Conservation (phyloP, 2,329 filamentous ascomycete species). For the Zalaria obscura region DNA sequence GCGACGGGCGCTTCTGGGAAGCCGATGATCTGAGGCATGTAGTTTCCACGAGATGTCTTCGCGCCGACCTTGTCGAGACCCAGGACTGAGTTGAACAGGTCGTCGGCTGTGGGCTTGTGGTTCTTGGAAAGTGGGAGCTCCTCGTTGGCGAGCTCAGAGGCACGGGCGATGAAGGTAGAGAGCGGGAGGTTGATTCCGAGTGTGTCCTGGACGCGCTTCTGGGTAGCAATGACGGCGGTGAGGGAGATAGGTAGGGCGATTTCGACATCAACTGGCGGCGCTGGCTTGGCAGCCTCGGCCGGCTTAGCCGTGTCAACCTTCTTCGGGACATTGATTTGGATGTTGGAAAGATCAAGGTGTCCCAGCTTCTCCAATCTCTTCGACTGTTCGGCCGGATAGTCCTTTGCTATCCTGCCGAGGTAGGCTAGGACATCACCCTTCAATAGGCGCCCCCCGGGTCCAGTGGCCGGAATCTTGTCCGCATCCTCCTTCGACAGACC, state of each 20-base stretch:
- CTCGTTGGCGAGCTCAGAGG: constrained; percentile 77
- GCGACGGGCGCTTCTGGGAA: constrained; percentile 30
- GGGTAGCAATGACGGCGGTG: constrained; percentile 61
- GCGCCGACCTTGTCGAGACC: constrained; percentile 43
- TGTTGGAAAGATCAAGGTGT: constrained; percentile 88
- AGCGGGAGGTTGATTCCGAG: constrained; percentile 72
- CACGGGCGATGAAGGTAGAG: constrained; percentile 74
- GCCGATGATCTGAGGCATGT: constrained; percentile 54
- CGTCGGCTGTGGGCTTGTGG: constrained; percentile 55
- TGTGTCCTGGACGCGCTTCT: constrained; percentile 63
- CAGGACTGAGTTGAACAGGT: constrained; percentile 81
- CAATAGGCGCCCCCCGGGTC: constrained; percentile 73
- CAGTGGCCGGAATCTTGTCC: constrained; percentile 71
- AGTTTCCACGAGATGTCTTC: constrained; percentile 45
- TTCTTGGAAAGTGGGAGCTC: constrained; percentile 56
- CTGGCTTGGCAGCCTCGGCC: constrained; percentile 24
- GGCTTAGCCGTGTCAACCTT: constrained; percentile 33
- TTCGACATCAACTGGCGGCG: constrained; percentile 35
- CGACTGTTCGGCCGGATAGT: constrained; percentile 58
- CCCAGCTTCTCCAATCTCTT: constrained; percentile 58
- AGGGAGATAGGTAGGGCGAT: constrained; percentile 68
- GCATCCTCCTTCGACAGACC: constrained; percentile 62
- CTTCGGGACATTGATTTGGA: constrained; percentile 54
- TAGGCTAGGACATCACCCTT: constrained; percentile 94
- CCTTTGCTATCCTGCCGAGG: constrained; percentile 60